phyloP scores from a whole-genome alignment of 345 rosid species.

The Syzygium jambos region DNA sequence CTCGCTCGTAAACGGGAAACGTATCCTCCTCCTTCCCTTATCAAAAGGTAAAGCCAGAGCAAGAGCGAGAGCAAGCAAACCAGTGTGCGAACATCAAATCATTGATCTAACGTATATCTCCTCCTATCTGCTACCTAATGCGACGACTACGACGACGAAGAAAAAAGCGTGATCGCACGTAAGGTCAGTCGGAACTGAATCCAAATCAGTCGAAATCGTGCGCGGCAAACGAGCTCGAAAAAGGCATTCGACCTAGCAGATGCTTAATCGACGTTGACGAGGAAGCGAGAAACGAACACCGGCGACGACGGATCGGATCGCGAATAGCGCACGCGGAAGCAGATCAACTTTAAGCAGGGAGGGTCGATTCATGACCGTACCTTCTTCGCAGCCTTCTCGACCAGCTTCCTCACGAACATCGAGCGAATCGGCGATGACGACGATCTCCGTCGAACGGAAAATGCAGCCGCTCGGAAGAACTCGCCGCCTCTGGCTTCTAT shows the following conservation, averaged over 20 bases:
- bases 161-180: neutral
- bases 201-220: neutral
- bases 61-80: neutral
- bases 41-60: neutral
- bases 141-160: neutral
- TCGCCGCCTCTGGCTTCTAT: neutral
- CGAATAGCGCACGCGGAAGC: neutral
- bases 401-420: constrained; percentile 60
- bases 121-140: neutral
- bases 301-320: neutral
- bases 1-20: neutral
- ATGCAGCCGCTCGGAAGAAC: neutral
- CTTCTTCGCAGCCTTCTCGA: constrained; percentile 62
- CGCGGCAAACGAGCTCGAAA: neutral
- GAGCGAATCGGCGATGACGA: neutral
- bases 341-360: neutral
- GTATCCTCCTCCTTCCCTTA: neutral
- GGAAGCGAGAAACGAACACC: neutral
- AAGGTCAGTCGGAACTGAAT: neutral
- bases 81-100: neutral
- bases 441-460: neutral
- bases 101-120: neutral
- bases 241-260: neutral
- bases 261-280: neutral
- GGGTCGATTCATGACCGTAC: neutral